Conservation (phyloP, 257 asterid species). For the Ophiorrhiza pumila region DNA sequence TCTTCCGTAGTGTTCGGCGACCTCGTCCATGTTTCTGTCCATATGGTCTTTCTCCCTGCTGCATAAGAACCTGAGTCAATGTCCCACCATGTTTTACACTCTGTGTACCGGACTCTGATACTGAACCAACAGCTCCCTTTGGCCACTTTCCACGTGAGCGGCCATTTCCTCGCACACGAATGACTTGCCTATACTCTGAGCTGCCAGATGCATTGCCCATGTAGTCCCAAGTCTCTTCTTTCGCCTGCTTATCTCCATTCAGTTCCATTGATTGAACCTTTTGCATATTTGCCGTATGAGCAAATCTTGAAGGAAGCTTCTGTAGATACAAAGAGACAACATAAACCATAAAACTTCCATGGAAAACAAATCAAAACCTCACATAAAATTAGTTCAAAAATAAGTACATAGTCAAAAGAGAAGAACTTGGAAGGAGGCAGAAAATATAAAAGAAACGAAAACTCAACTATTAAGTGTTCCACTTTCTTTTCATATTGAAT, state of each 20-base stretch:
- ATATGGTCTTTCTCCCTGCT: slow-evolving; percentile 50
- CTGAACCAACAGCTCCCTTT: slow-evolving; percentile 39
- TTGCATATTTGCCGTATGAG: slow-evolving; percentile 38
- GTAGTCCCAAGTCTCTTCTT: slow-evolving; percentile 51
- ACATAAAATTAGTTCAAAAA: not conserved
- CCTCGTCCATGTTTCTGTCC: slow-evolving; percentile 78
- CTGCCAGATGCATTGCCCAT: slow-evolving; percentile 42
- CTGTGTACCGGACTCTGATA: slow-evolving; percentile 39
- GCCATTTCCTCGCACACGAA: slow-evolving; percentile 59
- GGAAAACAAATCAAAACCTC: not conserved
- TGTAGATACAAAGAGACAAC: slow-evolving; percentile 24
- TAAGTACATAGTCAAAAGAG: not conserved
- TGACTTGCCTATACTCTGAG: slow-evolving; percentile 47
- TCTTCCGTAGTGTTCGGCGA: slow-evolving; percentile 63
- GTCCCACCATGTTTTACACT: slow-evolving; percentile 40
- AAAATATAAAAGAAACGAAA: slow-evolving; percentile 15
- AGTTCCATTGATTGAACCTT: slow-evolving; percentile 48
- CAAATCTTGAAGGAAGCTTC: slow-evolving; percentile 47
- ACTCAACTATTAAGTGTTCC: slow-evolving; percentile 72
- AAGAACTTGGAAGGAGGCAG: not conserved
- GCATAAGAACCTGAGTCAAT: slow-evolving; percentile 54
- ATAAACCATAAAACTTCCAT: not conserved
- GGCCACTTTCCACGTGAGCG: slow-evolving; percentile 64
- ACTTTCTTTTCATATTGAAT: slow-evolving; percentile 40
- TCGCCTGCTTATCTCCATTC: slow-evolving; percentile 41